Evolutionary conservation across 2,329 filamentous ascomycete species (phyloP), one percentile per base, ranked within the genome.

Genomic region (Myriosclerotinia scirpicola): DNA sequence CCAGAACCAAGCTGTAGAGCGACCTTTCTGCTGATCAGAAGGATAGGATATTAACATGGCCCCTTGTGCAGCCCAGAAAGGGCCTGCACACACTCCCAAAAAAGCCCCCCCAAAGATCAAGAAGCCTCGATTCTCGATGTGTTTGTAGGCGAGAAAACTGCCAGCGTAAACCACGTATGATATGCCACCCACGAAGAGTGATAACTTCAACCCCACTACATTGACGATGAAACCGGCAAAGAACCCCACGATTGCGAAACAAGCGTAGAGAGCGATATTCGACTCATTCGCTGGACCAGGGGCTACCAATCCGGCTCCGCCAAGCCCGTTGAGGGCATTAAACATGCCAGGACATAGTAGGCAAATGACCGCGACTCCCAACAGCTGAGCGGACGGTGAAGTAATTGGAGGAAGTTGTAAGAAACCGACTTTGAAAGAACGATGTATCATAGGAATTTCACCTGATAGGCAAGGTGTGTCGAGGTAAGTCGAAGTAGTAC

Each of bases 41-140:
- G 92, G 92, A 78, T 96, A 96, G 59, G 90, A 87, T 87, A 96
- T 93, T 87, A 93, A 92, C 75, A 93, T 90, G 69, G 89, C 86
- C 67, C 90, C 90, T 79, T 93, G 90, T 1, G 89, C 90, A n/a
- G 87, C 88, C 90, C 90, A 94, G 54, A 93, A 82, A 52, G 93
- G 82, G 73, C 88, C 90, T 53, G 90, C 90, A 75, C 89, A 92
- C 67, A 91, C 80, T 76, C 91, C 91, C 58, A 93, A 84, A 69
- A 91, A 82, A 17, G 87, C 86, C 69, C 90, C 90, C 3, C 90
- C 85, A 72, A 93, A 92, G 72, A 90, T 84, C 75, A 88, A 85
- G 77, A 91, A 93, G 68, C 87, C 88, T 14, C 38, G 42, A 54
- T 67, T 70, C 68, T 82, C 78, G 76, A 81, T 65, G 79, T 91